A percentile compares a stretch with the other conserved stretches of the same genome.
Conservation (phyloP, 2,329 filamentous ascomycete genomes). For the Diaporthe humulicola region DNA sequence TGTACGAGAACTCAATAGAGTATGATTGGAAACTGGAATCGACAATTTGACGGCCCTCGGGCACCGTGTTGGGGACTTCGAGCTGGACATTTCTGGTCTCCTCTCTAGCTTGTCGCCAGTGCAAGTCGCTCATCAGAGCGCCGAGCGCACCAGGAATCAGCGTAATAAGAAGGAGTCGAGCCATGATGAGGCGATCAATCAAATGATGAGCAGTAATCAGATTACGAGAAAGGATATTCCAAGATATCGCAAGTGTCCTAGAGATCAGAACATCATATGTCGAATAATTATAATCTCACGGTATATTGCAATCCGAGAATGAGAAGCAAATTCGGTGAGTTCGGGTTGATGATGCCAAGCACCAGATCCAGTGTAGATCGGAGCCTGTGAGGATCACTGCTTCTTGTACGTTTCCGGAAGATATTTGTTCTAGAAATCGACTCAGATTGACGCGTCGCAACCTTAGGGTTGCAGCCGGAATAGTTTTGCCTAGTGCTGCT, state of each 20-base stretch:
- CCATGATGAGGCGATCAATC: neutral
- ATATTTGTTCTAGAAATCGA: neutral
- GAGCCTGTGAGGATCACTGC: neutral
- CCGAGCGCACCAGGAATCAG: neutral
- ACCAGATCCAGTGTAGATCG: neutral
- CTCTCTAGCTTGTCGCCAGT: neutral
- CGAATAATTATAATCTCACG: neutral
- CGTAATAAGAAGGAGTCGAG: neutral
- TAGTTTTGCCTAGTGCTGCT: neutral
- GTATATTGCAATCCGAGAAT: neutral
- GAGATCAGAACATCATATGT: neutral
- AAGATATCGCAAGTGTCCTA: neutral
- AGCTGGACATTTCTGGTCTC: slow-evolving; percentile 2
- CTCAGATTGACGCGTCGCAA: neutral
- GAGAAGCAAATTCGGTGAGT: neutral
- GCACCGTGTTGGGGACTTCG: neutral
- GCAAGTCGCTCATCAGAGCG: neutral
- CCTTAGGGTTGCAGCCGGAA: neutral
- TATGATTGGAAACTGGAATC: slow-evolving; percentile 27
- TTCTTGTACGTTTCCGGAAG: neutral
- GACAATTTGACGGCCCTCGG: slow-evolving; percentile 22
- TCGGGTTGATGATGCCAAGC: neutral
- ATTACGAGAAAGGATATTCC: neutral
- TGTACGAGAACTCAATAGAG: slow-evolving; percentile 30
- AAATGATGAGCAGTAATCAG: rapidly evolving